phyloP scores from a whole-genome alignment of 208 protist genomes.

The Acanthamoeba lugdunensis region DNA sequence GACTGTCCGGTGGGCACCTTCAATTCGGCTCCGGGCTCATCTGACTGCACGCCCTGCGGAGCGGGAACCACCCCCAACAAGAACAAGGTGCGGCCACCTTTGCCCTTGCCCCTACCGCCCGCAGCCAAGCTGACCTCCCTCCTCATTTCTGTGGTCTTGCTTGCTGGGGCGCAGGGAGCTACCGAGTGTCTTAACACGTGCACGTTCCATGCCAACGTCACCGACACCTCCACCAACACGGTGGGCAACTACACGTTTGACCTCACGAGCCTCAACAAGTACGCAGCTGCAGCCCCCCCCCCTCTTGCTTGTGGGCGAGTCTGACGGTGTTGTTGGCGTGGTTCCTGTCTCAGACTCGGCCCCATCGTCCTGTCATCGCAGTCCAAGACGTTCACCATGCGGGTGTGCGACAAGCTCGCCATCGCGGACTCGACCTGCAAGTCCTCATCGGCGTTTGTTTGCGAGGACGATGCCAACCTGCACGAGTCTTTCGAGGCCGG shows the following conservation, averaged over 20 bases:
- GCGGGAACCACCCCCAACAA: conserved; percentile 63
- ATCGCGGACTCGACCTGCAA: not conserved
- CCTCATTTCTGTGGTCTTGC: not conserved
- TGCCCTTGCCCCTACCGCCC: not conserved
- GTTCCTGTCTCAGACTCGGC: not conserved
- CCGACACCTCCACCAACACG: not conserved
- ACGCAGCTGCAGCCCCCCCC: not conserved
- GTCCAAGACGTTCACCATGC: conserved; percentile 19
- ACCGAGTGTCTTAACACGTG: conserved; percentile 37
- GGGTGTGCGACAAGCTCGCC: conserved; percentile 53
- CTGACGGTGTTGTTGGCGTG: not conserved
- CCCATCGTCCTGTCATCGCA: not conserved
- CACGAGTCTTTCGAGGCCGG: conserved; percentile 64
- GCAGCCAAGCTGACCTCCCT: too few relatives aligned
- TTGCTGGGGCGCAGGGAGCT: not conserved
- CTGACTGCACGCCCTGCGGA: conserved; percentile 8
- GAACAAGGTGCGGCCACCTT: not conserved
- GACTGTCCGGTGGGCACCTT: conserved; percentile 40
- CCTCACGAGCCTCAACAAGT: conserved; percentile 2
- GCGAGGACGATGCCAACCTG: conserved; percentile 39
- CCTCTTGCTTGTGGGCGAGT: not conserved
- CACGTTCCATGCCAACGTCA: not conserved
- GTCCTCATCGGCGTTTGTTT: conserved; percentile 32
- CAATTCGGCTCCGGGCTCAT: not conserved
- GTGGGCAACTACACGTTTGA: conserved; percentile 57